phyloP scores from a whole-genome alignment of 2,329 filamentous ascomycete species.

The Coleophoma crateriformis region DNA sequence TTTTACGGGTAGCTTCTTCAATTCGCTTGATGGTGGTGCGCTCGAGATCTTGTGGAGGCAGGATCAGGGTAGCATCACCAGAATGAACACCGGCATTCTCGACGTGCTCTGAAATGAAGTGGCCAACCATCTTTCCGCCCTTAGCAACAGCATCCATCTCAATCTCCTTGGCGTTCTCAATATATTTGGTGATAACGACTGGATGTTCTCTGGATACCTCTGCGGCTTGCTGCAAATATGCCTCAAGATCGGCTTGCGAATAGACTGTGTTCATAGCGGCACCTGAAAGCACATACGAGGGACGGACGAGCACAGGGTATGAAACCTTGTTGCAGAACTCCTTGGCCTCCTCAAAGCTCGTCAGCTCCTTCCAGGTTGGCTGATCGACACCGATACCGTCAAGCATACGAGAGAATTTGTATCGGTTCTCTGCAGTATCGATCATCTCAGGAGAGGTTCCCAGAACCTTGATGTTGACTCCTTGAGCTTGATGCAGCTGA shows the following conservation, averaged over 20 bases:
- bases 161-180: constrained; percentile 98
- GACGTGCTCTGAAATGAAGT: constrained; percentile 98
- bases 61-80: constrained; percentile 90
- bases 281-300: constrained; percentile 93
- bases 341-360: constrained; percentile 85
- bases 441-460: constrained; percentile 99
- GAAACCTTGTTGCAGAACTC: constrained; percentile 82
- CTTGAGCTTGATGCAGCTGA: constrained; percentile 56
- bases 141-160: constrained; percentile 98
- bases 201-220: constrained; percentile 94
- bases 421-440: constrained; percentile 92
- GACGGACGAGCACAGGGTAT: constrained; percentile 91
- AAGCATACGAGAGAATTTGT: constrained; percentile 98
- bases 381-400: constrained; percentile 94
- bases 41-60: constrained; percentile 90
- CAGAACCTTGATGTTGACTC: constrained; percentile 84
- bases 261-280: constrained; percentile 99
- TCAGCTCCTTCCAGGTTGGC: constrained; percentile 96
- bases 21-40: constrained; percentile 84
- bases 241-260: constrained; percentile 85
- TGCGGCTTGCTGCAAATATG: constrained; percentile 82
- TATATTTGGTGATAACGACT: constrained; percentile 98
- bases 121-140: constrained; percentile 83
- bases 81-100: constrained; percentile 99
- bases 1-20: constrained; percentile 92